phyloP scores from a whole-genome alignment of 2,329 filamentous ascomycete genomes.

The Fusarium hostae region DNA sequence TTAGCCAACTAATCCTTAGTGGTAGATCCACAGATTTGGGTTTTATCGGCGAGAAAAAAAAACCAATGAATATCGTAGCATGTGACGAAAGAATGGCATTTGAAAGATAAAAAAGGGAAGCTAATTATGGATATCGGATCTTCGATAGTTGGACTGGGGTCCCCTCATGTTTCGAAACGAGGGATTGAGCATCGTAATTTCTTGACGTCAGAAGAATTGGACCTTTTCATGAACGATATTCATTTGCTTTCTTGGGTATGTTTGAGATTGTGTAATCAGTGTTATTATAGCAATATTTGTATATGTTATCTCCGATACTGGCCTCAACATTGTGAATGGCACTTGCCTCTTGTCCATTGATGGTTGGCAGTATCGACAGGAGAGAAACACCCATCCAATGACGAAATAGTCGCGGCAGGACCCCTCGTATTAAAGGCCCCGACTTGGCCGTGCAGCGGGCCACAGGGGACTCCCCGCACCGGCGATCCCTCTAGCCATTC shows the following conservation, averaged over 20 bases:
- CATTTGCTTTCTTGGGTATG: slow-evolving; percentile 2
- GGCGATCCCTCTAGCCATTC: slow-evolving; percentile 32
- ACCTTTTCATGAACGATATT: slow-evolving; percentile 25
- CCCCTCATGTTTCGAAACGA: slow-evolving; percentile 30
- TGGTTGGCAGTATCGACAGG: slow-evolving; percentile 19
- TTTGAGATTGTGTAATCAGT: not conserved
- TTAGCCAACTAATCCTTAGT: not conserved
- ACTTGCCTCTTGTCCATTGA: not conserved
- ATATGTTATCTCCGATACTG: not conserved
- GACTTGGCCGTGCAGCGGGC: slow-evolving; percentile 24
- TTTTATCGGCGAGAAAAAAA: slow-evolving; percentile 24
- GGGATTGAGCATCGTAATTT: slow-evolving; percentile 34
- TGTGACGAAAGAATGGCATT: slow-evolving; percentile 32
- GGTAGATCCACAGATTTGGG: slow-evolving; percentile 41
- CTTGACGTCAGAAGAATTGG: slow-evolving; percentile 27
- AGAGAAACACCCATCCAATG: slow-evolving; percentile 22
- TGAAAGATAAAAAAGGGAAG: not conserved
- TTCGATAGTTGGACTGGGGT: slow-evolving; percentile 14
- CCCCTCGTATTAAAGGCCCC: slow-evolving; percentile 36
- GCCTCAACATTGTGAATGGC: slow-evolving; percentile 2
- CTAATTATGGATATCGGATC: slow-evolving; percentile 24
- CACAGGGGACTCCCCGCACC: slow-evolving; percentile 38
- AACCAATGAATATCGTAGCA: slow-evolving; percentile 20
- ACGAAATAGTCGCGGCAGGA: slow-evolving; percentile 28
- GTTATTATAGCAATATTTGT: not conserved